A percentile compares a stretch with the other conserved stretches of the same genome.
These are phyloP conservation scores for Epichloe gansuensis DNA, from an alignment of 2,329 filamentous ascomycete species.

Conservation along the genomic window DNA sequence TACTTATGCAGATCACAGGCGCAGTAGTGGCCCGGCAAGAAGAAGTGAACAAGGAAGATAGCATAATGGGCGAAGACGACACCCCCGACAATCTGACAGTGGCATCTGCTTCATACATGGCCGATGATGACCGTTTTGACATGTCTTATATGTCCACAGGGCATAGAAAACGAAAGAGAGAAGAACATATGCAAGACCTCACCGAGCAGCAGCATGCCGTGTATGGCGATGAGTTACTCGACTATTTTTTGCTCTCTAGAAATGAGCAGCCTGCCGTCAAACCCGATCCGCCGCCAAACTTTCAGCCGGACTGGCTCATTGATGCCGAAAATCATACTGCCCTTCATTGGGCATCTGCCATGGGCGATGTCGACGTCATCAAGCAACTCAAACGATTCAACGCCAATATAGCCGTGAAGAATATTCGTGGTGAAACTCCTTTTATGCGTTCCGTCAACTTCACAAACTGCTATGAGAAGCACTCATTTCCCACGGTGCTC, in stretches of 20 bases:
- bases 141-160: slow-evolving; percentile 49
- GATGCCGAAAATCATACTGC: slow-evolving; percentile 88
- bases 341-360: slow-evolving; percentile 92
- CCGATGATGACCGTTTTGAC: slow-evolving; percentile 68
- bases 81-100: slow-evolving; percentile 75
- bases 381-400: slow-evolving; percentile 74
- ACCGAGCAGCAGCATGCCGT: slow-evolving; percentile 76
- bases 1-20: slow-evolving; percentile 1
- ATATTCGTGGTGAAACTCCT: slow-evolving; percentile 70
- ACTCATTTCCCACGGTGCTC: slow-evolving; percentile 75
- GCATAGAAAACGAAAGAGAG: slow-evolving; percentile 65
- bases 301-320: slow-evolving; percentile 83
- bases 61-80: slow-evolving; percentile 59
- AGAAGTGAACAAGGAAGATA: slow-evolving; percentile 50
- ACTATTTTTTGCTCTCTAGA: slow-evolving; percentile 86
- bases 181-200: slow-evolving; percentile 46
- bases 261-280: slow-evolving; percentile 59
- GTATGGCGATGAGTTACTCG: slow-evolving; percentile 84
- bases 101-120: slow-evolving; percentile 72
- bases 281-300: slow-evolving; percentile 71
- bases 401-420: slow-evolving; percentile 59
- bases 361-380: slow-evolving; percentile 90
- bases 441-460: slow-evolving; percentile 92
- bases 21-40: slow-evolving; percentile 29
- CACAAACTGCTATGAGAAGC: slow-evolving; percentile 92